Conservation (phyloP, 1,284 basidiomycete species). For the Naganishia sp. region DNA sequence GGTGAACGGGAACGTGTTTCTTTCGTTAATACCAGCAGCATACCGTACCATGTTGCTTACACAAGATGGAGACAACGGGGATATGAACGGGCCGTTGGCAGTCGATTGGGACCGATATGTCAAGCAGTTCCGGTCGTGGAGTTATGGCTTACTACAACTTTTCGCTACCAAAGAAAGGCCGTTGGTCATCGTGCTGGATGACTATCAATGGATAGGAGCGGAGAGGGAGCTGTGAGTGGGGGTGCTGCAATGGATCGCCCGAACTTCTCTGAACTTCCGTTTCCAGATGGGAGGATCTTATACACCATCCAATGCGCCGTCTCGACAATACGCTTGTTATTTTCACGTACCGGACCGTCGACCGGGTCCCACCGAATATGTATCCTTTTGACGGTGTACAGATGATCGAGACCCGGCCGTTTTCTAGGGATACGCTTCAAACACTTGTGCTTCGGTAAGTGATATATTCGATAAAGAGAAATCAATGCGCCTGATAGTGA, state of each 20-base stretch:
- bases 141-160: slow-evolving; percentile 42
- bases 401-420: slow-evolving; percentile 7
- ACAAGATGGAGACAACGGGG: slow-evolving; percentile 1
- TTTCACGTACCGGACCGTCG: slow-evolving; percentile 39
- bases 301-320: slow-evolving; percentile 30
- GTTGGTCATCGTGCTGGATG: slow-evolving; percentile 47
- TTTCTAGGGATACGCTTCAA: slow-evolving; percentile 16
- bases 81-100: slow-evolving; percentile 5
- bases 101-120: slow-evolving; percentile 33
- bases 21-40: slow-evolving; percentile 40
- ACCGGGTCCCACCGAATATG: slow-evolving; percentile 9
- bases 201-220: slow-evolving; percentile 46
- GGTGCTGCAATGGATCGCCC: neutral
- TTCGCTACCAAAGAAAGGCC: slow-evolving; percentile 45
- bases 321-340: slow-evolving; percentile 40
- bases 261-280: neutral
- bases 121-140: slow-evolving; percentile 40
- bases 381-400: neutral
- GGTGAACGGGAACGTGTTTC: slow-evolving; percentile 41
- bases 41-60: slow-evolving; percentile 38
- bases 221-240: slow-evolving; percentile 36
- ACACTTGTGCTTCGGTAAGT: slow-evolving; percentile 20
- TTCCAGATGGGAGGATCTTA: slow-evolving; percentile 34
- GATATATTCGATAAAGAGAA: neutral
- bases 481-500: neutral